phyloP scores from a whole-genome alignment of 495 filamentous ascomycete genomes.

The Xylaria grammica region DNA sequence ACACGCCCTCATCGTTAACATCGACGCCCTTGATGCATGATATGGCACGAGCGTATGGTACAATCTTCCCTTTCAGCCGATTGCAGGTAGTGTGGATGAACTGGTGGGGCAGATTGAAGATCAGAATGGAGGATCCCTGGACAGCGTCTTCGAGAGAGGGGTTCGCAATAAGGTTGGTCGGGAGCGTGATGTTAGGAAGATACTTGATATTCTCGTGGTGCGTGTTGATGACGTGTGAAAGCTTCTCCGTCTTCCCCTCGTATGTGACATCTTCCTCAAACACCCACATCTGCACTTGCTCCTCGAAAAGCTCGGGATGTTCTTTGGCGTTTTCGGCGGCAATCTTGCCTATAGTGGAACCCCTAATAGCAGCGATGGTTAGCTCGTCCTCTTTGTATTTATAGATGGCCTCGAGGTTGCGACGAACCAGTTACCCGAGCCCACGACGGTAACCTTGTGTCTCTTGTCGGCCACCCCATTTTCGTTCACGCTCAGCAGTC shows the following conservation, averaged over 20 bases:
- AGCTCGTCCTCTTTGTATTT: neutral
- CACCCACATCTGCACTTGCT: constrained; percentile 96
- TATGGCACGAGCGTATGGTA: constrained; percentile 90
- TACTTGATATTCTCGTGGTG: constrained; percentile 98
- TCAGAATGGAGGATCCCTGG: constrained; percentile 79
- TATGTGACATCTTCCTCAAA: constrained; percentile 85
- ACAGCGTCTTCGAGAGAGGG: constrained; percentile 84
- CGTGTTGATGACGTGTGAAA: constrained; percentile 88
- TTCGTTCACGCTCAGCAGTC: constrained; percentile 16
- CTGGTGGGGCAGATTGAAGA: constrained; percentile 98
- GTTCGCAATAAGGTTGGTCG: constrained; percentile 85
- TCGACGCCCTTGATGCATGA: constrained; percentile 99
- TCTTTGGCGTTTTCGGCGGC: constrained; percentile 86
- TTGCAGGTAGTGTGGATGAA: constrained; percentile 90
- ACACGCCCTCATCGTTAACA: constrained; percentile 79
- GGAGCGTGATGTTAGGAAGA: constrained; percentile 83
- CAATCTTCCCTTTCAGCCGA: constrained; percentile 82
- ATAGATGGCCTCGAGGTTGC: neutral
- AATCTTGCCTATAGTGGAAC: constrained; percentile 95
- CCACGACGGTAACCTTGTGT: constrained; percentile 93
- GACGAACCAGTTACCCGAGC: constrained; percentile 92
- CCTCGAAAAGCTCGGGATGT: constrained; percentile 80
- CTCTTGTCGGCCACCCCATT: constrained; percentile 57
- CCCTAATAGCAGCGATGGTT: constrained; percentile 57
- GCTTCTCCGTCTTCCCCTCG: constrained; percentile 75